phyloP scores from a whole-genome alignment of 768 basidiomycete genomes.

The Leccinum sublutescens region DNA sequence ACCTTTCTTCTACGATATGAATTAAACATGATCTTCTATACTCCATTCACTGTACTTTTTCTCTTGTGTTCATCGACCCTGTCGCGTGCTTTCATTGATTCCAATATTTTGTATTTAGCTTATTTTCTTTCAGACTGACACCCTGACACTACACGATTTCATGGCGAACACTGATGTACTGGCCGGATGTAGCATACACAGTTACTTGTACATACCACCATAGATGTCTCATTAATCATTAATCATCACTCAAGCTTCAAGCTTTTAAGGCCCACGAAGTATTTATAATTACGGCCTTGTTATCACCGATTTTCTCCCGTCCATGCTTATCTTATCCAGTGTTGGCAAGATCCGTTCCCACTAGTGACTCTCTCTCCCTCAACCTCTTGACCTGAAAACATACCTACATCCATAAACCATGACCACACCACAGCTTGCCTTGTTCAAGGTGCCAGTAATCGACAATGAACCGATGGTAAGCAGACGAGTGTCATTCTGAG shows the following conservation, averaged over 20 bases:
- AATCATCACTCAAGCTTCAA: background rate
- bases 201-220: background rate
- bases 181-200: background rate
- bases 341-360: constrained; percentile 19
- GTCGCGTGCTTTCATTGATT: background rate
- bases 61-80: background rate
- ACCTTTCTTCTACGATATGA: constrained; percentile 44
- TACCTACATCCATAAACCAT: constrained; percentile 36
- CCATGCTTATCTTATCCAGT: constrained; percentile 1
- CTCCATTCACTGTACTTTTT: background rate
- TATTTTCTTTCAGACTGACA: background rate
- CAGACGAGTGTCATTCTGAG: background rate
- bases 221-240: background rate
- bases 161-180: background rate
- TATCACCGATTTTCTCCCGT: background rate
- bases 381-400: background rate
- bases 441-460: constrained; percentile 81
- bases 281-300: background rate
- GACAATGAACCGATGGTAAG: constrained; percentile 94
- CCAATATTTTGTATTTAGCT: background rate
- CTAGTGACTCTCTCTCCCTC: background rate
- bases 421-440: constrained; percentile 73
- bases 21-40: background rate
- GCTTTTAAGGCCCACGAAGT: background rate
- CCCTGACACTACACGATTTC: background rate